phyloP scores from a whole-genome alignment of 108 stramenopile genomes.

The Asterionellopsis glacialis region DNA sequence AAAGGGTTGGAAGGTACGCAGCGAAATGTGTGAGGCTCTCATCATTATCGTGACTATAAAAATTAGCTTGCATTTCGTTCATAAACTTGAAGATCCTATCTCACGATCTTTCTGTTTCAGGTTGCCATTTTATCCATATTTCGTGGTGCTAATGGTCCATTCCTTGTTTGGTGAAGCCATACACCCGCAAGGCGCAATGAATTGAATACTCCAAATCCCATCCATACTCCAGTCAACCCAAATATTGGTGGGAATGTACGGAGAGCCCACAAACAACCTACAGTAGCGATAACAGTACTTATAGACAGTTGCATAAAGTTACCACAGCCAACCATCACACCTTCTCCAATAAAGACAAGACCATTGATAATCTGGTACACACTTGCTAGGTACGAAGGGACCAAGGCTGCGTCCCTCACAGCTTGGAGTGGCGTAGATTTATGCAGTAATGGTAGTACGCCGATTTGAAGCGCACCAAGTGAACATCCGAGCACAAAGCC shows the following conservation, averaged over 20 bases:
- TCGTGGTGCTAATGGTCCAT: conserved; percentile 57
- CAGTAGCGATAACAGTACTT: conserved; percentile 66
- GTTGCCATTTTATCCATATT: conserved; percentile 17
- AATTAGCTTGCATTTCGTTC: too few relatives aligned
- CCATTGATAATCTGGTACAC: conserved; percentile 84
- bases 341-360: conserved; percentile 84
- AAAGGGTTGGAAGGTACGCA: too few relatives aligned
- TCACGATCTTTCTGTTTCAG: too few relatives aligned
- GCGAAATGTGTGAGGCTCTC: too few relatives aligned
- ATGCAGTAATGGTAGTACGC: conserved; percentile 63
- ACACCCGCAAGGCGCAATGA: conserved; percentile 67
- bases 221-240: conserved; percentile 79
- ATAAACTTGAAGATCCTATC: too few relatives aligned
- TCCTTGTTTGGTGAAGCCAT: conserved; percentile 60
- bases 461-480: conserved; percentile 64
- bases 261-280: conserved; percentile 64
- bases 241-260: conserved; percentile 51
- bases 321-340: conserved; percentile 61
- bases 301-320: conserved; percentile 69
- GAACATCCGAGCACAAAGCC: conserved; percentile 63
- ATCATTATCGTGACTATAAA: too few relatives aligned
- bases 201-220: conserved; percentile 86
- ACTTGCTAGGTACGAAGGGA: conserved; percentile 75
- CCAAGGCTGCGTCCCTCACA: conserved; percentile 75
- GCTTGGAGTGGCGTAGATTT: conserved; percentile 78